Evolutionary conservation across 192 early-diverging fungal genomes (phyloP), one percentile per base, ranked within the genome.

Genomic region (Linderina pennispora): DNA sequence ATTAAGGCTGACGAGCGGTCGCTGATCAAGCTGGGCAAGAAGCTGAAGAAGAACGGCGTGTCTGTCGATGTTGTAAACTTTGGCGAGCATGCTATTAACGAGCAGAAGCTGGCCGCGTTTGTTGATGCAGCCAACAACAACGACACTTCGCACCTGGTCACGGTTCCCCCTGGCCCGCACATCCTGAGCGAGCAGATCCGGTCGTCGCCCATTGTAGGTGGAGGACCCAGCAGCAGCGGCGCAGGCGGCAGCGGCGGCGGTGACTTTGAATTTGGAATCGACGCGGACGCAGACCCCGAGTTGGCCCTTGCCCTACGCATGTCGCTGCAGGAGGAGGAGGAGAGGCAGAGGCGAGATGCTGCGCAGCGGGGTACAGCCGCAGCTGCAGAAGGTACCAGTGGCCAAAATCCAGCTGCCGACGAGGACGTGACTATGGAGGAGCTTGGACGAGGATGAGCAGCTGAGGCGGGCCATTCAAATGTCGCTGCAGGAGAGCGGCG

Each of bases 31-130:
- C 62, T 98, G 38, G 95, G 84, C 48, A 97, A 97, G 77, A 95
- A 94, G 59, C 80, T 94, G 45, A 96, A 97, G 66, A 98, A 98
- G 82, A 98, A 98, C 75, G 92, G 89, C 50, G 81, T 98, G 31
- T 91, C 91, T 8, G 83, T 98, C 10, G 95, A 98, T 55, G 74
- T 98, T 8, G 58, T 98, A 35, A 94, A 90, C 62, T 98, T 98
- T 82, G 94, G 95, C 46, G 91, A 97, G 66, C 86, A 91, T 43
- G 56, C 74, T 3, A 80, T 83, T 40, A 98, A 98, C 54, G 88
- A 89, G 22, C 50, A 83, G 22, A 94, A 93, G 72, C 74, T 98
- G 25, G 81, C 91, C 20, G 90, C 90, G 4, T 98, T 98, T 65
- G 80, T 95, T 24, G 75, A 73, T 19, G 84, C 81, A 23, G 92